Base-by-base conservation (phyloP, 208 protist species). In the Sergeia podlipaevii region DNA sequence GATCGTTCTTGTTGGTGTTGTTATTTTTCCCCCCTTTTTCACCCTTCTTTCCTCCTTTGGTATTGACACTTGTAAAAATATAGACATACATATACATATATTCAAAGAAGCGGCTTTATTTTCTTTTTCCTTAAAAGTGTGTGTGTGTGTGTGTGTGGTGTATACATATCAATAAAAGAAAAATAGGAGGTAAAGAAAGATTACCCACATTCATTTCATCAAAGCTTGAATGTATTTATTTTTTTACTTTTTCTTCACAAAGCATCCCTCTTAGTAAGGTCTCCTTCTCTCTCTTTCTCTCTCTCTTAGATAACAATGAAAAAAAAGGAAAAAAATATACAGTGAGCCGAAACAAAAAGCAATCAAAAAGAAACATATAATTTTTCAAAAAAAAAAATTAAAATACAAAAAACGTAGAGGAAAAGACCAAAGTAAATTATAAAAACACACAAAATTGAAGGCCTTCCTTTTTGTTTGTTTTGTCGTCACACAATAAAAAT, bases 361-460 rank as follows among this genome's bases (percentile, higher is more conserved):
- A 41, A 18, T 36, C 17, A 1, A 41, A 33, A 60, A 51, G 37
- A 21, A 10, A 48, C 32, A 29, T n/a, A 44, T n/a, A 42, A 36
- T 17, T 4, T 23, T 42, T 33, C 13, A 15, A 46, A 46, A 46
- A 58, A 36, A 15, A 38, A 56, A 56, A 43, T 43, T 11, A 32
- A 49, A 32, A 34, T 23, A 60, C 30, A 20, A 36, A 39, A 50
- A 50, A 15, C 2, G 0, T 17, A 24, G 26, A 11, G 36, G 21
- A 10, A n/a, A 53, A 52, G 46, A 45, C 43, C 30, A 57, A 44
- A 42, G 34, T 20, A 38, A 15, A 57, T 13, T 43, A 39, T 39
- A 61, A 61, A 62, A 37, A 41, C 24, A 37, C 13, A 42, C 13
- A 21, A 60, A 48, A n/a, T n/a, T n/a, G n/a, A n/a, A n/a, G n/a